Percentiles rank a stretch among this genome's conserved stretches.
phyloP scores from a whole-genome alignment of 177 flowering plant species.

The Tripterygium wilfordii region DNA sequence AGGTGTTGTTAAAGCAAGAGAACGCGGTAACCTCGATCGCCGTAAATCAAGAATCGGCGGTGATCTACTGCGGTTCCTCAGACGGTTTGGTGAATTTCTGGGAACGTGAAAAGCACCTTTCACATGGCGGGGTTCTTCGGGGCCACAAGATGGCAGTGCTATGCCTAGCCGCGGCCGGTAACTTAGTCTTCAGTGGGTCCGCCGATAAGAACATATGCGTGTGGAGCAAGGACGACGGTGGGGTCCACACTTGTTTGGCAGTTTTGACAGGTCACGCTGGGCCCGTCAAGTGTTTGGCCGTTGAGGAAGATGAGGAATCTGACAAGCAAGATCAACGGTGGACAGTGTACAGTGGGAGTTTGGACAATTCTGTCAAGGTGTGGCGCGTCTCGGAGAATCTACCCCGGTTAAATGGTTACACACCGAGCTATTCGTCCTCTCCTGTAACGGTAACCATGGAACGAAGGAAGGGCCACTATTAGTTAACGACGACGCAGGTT shows the following conservation, averaged over 20 bases:
- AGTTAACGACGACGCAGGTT: no score
- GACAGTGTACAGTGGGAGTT: slow-evolving; percentile 56
- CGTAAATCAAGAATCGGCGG: slow-evolving; percentile 25
- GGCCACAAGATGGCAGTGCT: slow-evolving; percentile 74
- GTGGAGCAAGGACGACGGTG: slow-evolving; percentile 50
- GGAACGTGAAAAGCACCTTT: slow-evolving; percentile 45
- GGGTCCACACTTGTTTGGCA: slow-evolving; percentile 47
- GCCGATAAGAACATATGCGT: slow-evolving; percentile 74
- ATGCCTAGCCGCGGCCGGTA: slow-evolving; percentile 55
- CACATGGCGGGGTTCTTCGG: slow-evolving; percentile 56
- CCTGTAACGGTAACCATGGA: no score
- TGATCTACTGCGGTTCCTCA: slow-evolving; percentile 61
- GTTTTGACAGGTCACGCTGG: slow-evolving; percentile 65
- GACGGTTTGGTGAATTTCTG: slow-evolving; percentile 73
- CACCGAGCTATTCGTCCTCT: no score
- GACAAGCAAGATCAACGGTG: slow-evolving; percentile 22
- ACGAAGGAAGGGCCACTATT: no score
- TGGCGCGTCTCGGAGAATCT: slow-evolving; percentile 44
- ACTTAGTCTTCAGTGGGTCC: slow-evolving; percentile 58
- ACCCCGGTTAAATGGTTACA: no score
- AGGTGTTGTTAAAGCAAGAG: slow-evolving; percentile 44
- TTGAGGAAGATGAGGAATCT: slow-evolving; percentile 30
- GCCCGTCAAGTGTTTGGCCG: slow-evolving; percentile 68
- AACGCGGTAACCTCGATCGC: slow-evolving; percentile 66
- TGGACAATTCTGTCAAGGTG: slow-evolving; percentile 61